Evolutionary conservation across 352 stramenopile genomes (phyloP).

Genomic region (Phytopythium ostracodes): DNA sequence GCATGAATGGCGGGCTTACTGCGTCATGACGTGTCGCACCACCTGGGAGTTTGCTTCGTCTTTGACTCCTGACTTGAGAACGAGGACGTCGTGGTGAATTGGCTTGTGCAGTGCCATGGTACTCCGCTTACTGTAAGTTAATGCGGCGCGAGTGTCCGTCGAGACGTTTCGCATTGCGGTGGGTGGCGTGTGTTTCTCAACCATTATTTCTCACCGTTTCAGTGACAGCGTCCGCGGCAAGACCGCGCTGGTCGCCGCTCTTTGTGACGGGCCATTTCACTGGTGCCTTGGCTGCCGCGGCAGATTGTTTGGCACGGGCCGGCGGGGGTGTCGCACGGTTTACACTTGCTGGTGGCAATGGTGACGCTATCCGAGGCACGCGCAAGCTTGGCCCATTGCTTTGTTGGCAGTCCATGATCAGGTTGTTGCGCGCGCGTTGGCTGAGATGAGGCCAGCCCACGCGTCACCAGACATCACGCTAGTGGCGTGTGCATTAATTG

Average conservation of each 20-base stretch:
- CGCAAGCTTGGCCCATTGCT: too few species aligned
- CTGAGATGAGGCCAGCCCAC: neutral
- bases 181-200: neutral
- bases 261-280: neutral
- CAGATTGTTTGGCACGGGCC: too few species aligned
- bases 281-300: neutral
- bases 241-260: too few species aligned
- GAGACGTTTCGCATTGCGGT: neutral
- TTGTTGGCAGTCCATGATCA: too few species aligned
- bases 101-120: neutral
- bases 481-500: neutral
- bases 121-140: neutral
- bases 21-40: too few species aligned
- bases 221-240: neutral
- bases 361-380: neutral
- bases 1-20: too few species aligned
- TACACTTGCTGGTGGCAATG: neutral
- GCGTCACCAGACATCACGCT: neutral
- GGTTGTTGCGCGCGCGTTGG: neutral
- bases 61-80: neutral
- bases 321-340: neutral
- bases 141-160: neutral
- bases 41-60: too few species aligned
- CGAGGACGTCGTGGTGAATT: neutral
- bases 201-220: neutral